Base-by-base conservation (phyloP, 2,329 filamentous ascomycete species). In the Xylogone sp. region DNA sequence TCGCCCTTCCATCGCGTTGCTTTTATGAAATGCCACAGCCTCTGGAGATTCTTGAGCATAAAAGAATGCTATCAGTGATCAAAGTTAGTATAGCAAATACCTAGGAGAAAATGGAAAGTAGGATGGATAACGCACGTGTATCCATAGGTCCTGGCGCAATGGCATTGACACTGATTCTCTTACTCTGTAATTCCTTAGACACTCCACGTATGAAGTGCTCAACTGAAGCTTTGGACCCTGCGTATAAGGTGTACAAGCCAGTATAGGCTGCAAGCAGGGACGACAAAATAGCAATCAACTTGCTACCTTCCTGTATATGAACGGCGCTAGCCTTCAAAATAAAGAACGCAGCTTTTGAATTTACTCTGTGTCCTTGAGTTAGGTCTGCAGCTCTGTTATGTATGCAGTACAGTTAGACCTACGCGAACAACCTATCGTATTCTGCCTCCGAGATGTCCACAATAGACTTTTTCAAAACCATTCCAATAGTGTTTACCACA, bases 401-500 rank as follows among this genome's bases (percentile, higher is more conserved):
- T 27, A n/a, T n/a, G n/a, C n/a, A n/a, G n/a, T n/a, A n/a, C n/a
- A n/a, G n/a, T 6, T 27, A 27, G 24, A 27, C 70, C 46, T 63
- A 72, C 68, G 68, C 71, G 66, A 75, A 76, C 70, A 75, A 75
- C 2, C 65, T 59, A 55, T 76, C 74, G 55, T 75, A 75, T 50
- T 77, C 73, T 10, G 60, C 65, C 56, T 76, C 75, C 3, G 62
- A 65, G 45, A 76, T 71, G 12, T 71, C 69, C 1, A 63, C 62
- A 22, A 75, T 71, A 5, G 71, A 66, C 65, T 76, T 76, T 69
- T 75, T 75, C 43, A 75, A 61, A 27, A 74, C 73, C 64, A 75
- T 76, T 43, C 75, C 75, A 29, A 77, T 68, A 13, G 74, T 78
- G 62, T 78, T 78, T 56, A 78, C 65, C 3, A 77, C 69, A 51